Evolutionary conservation across 352 stramenopile genomes (phyloP), one percentile per base, ranked within the genome.

Genomic region (Globisporangium radiosum): DNA sequence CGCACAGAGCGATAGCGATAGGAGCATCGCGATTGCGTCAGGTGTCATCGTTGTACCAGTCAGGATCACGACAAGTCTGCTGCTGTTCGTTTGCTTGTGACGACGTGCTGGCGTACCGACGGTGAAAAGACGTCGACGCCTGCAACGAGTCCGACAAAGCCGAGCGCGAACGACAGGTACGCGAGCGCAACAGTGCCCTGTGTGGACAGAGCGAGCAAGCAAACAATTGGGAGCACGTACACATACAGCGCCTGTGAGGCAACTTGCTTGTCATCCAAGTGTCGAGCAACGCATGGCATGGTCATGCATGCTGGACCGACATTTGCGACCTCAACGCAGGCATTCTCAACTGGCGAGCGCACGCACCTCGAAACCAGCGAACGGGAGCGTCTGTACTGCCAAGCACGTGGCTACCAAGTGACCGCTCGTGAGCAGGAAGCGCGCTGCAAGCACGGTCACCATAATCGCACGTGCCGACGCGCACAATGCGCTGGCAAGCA

Each of bases 361-460:
- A 10, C 39, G 11, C 39, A 58, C 62, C 58, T 66, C 48, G 9
- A 49, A 7, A 10, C 44, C 39, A 7, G 51, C 25, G 38, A 60
- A 47, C n/a, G 59, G 45, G 11, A 65, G 38, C 39, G 11, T n/a
- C 10, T 56, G 44, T 13, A 33, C 42, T 38, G 69, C 67, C 52
- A 90, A 56, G 25, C 73, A 75, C 7, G 76, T 84, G 48, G 74
- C 75, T 49, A 88, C 70, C 37, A 84, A 66, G 68, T 91, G 78
- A 38, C 79, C 77, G 47, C 48, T 62, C 43, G 74, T 83, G 25
- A 91, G 68, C 59, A 88, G 61, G 60, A 90, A 77, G 57, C 81
- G 75, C 55, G 73, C 56, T 2, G 70, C 65, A 36, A 85, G 48
- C 56, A 72, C 47, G 52, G 58, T 63, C 45, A 66, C 38, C 44